Conservation (phyloP, 768 basidiomycete species). For the Albatrellus ellisii region DNA sequence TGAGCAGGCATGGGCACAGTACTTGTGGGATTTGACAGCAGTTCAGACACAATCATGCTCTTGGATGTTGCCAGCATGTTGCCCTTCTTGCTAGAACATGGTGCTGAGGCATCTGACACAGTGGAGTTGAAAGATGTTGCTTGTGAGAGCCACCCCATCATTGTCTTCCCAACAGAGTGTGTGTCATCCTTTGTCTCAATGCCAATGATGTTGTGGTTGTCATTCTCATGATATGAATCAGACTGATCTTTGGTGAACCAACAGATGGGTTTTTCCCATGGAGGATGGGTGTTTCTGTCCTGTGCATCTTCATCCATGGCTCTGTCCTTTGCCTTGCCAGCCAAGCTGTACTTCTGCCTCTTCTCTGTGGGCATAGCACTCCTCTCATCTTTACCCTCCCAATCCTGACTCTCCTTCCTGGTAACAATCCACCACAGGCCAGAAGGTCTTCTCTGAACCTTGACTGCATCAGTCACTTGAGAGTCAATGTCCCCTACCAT, state of each 20-base stretch:
- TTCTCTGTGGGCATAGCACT: conserved; percentile 6
- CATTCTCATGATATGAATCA: background rate
- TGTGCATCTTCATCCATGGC: conserved; percentile 4
- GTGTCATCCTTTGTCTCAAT: conserved; percentile 6
- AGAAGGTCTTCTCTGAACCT: conserved; percentile 37
- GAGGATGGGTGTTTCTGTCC: background rate
- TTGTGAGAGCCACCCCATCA: conserved; percentile 8
- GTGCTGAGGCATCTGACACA: conserved; percentile 5
- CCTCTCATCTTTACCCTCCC: conserved; percentile 1
- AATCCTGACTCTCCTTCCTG: conserved; percentile 13
- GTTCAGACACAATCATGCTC: too few relatives aligned
- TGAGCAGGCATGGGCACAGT: conserved; percentile 2
- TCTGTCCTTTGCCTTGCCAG: conserved; percentile 4
- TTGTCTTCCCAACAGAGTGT: conserved; percentile 1
- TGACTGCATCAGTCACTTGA: conserved; percentile 44
- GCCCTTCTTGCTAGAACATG: background rate
- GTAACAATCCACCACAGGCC: conserved; percentile 40
- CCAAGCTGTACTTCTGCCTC: conserved; percentile 5
- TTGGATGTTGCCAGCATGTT: conserved; percentile 9
- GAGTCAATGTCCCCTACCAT: conserved; percentile 54
- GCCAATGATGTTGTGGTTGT: background rate
- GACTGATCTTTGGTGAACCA: background rate
- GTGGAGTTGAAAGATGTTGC: conserved; percentile 2
- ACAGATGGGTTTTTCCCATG: background rate
- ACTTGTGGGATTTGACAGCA: conserved; percentile 2